These are phyloP conservation scores for Talaromyces sp. DNA, from an alignment of 2,329 filamentous ascomycete species.

Conservation along the genomic window DNA sequence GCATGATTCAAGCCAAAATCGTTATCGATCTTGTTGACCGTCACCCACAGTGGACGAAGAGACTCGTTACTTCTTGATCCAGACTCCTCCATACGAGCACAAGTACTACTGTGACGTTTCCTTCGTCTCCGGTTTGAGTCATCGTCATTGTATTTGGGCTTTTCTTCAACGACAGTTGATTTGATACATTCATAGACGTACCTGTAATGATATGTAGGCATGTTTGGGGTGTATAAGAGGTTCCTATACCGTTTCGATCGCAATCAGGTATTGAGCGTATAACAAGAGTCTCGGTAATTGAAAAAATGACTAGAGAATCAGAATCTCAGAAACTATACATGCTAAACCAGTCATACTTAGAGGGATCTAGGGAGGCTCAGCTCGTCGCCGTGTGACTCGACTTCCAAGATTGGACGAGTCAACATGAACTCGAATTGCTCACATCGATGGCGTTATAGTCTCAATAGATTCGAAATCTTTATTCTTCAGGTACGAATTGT, in stretches of 20 bases:
- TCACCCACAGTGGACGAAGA: slow-evolving; percentile 9
- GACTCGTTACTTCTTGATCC: background rate
- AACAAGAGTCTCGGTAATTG: background rate
- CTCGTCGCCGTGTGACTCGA: background rate
- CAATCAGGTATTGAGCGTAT: background rate
- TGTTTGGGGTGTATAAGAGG: background rate
- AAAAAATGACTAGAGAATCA: background rate
- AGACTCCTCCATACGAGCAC: background rate
- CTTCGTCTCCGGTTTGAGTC: background rate
- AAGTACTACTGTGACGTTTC: slow-evolving; percentile 2
- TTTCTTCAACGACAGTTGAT: background rate
- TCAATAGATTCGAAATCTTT: background rate
- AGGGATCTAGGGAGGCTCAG: background rate
- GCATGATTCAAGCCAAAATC: slow-evolving; percentile 1
- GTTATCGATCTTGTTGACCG: slow-evolving; percentile 5
- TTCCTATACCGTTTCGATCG: background rate
- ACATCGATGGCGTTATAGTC: background rate
- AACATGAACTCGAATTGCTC: background rate
- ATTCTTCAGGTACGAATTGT: background rate
- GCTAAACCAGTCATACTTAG: background rate
- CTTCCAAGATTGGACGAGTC: background rate
- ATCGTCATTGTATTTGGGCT: background rate
- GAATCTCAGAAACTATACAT: background rate
- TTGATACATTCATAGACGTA: slow-evolving; percentile 14
- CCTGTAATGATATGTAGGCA: slow-evolving; percentile 12